A percentile compares a stretch with the other conserved stretches of the same genome.
Evolutionary conservation across 202 grass and related monocot genomes (phyloP).

Genomic region (Sporobolus alterniflorus): DNA sequence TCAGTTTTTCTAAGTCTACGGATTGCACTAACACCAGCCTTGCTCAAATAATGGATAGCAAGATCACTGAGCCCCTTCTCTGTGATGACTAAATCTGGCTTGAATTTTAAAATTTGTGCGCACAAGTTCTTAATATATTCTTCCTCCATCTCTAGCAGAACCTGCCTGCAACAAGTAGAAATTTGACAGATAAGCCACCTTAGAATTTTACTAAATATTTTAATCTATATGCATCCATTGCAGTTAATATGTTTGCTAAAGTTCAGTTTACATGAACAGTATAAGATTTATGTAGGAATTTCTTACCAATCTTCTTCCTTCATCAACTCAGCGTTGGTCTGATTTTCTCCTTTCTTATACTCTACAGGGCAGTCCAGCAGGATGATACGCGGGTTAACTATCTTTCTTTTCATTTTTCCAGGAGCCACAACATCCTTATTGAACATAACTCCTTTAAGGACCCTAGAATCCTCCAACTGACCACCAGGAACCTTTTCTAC

Average conservation of each 20-base stretch:
- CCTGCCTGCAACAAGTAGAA: too few species aligned
- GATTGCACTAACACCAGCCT: conserved; percentile 96
- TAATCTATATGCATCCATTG: not conserved
- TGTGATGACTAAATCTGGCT: too few species aligned
- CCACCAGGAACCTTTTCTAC: conserved; percentile 98
- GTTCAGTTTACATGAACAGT: too few species aligned
- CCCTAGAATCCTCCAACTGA: conserved; percentile 90
- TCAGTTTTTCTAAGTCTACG: conserved; percentile 90
- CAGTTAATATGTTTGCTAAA: not conserved
- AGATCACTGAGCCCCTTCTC: too few species aligned
- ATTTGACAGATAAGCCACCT: too few species aligned
- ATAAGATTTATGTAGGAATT: too few species aligned
- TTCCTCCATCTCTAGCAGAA: conserved; percentile 96
- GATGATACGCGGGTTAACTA: conserved; percentile 93
- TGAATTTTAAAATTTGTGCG: too few species aligned
- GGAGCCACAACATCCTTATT: conserved; percentile 99
- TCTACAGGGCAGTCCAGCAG: conserved; percentile 93
- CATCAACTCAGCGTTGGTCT: too few species aligned
- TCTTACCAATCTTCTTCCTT: too few species aligned
- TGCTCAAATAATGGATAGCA: too few species aligned
- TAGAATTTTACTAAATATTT: conserved; percentile 28
- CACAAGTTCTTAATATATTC: conserved; percentile 99
- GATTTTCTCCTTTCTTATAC: conserved; percentile 99
- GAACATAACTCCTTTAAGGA: conserved; percentile 98
- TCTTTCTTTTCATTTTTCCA: conserved; percentile 97